Evolutionary conservation across 768 basidiomycete species (phyloP), one percentile per base, ranked within the genome.

Genomic region (Serendipita vermifera): DNA sequence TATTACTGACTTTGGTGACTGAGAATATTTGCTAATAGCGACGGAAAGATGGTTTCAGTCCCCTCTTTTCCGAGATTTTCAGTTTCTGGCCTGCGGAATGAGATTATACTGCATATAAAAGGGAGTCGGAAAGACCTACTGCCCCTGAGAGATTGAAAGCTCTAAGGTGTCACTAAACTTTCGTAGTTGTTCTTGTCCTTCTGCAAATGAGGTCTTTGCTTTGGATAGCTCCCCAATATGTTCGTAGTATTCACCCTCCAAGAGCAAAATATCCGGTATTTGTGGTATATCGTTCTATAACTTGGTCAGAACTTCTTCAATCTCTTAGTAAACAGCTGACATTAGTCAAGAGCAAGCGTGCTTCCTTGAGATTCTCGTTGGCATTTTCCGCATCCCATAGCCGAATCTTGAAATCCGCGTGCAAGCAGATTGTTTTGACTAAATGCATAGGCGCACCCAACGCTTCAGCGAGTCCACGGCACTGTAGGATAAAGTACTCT

Each of bases 401-500:
- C 43, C 81, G 75, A 3, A 90, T 66, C 41, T 82, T 74, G 2
- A 94, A 72, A 60, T 92, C 87, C 2, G 78, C 85, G 54, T 80
- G 77, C 61, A 77, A 72, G 0, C 81, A 74, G 27, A 83, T 67
- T 0, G 87, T 86, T 6, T 85, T 77, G 20, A 82, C 78, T 5
- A 76, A 66, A 63, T 87, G 69, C 0, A 79, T 75, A 14, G 83
- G 80, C 0, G 83, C 78, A 58, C 81, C 82, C 9, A 90, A 65
- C 4, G 83, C 73, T 43, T 75, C 70, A 0, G 89, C 87, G 1
- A 97, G 70, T 17, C 82, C 79, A n/a, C 76, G 71, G 1, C 85
- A 86, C 64, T 90, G 84, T 36, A 83, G 74, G 0, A 83, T 75
- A 64, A 91, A 94, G 62, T 85, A 92, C 59, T 88, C 82, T 1